Evolutionary conservation across 495 filamentous ascomycete species (phyloP), one percentile per base, ranked within the genome.

Genomic region (Aspergillus coremiiformis): DNA sequence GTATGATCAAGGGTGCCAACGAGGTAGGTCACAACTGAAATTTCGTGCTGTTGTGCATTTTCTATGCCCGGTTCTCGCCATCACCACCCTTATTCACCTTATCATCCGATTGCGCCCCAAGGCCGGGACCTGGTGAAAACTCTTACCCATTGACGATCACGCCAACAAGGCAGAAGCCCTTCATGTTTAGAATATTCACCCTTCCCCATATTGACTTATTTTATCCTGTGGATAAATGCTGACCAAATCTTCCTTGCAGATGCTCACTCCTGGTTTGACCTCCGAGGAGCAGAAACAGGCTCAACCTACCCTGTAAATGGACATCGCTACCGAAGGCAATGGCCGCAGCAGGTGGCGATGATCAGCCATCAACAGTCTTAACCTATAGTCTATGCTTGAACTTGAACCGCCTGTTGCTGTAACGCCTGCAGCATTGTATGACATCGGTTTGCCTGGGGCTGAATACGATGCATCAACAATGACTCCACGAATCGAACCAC

Each of bases 1-100:
- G 84, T 69, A 92, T 95, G 87, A 91, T 95, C 79, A 81, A 88
- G 78, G 81, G 83, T 67, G 87, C 78, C 51, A 81, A 81, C 62
- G 80, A 85, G 72, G 82, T 84, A 68, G 61, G 79, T 76, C 50
- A 54, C 20, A 29, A 17, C 14, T 24, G 11, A 33, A 46, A 27
- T 39, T 19, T 39, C 24, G 10, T 47, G 0, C 8, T 24, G 5
- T 33, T 53, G 11, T 41, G 47, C 39, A 23, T 43, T 19, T 53
- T 20, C 37, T 11, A 14, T 20, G 17, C n/a, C n/a, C 17, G 5
- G 5, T 15, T 20, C 9, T 6, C n/a, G 17, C 17, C 19, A 41
- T 41, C 17, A 3, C 17, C 17, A 12, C 17, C 37, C 10, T 41
- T 17, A 1, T 21, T 21, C 37, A 21, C 37, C 9, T 30, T 39